These are phyloP conservation scores for Postia placenta DNA, from an alignment of 768 basidiomycete genomes.

Conservation along the genomic window DNA sequence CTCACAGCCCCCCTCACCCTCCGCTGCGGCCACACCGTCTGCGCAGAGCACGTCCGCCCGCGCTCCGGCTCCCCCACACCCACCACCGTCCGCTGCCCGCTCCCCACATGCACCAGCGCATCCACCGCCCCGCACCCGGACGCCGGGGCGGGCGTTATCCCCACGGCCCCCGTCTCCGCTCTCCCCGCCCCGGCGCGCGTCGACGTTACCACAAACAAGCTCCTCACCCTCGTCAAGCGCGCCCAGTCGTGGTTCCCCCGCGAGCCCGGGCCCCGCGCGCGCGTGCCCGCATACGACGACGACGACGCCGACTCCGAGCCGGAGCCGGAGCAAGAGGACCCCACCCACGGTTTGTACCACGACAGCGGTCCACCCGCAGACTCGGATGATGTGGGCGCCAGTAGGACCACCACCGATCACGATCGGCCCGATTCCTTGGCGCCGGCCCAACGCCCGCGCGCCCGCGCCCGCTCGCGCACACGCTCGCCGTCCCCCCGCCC, in stretches of 20 bases:
- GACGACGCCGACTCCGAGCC: constrained; percentile 23
- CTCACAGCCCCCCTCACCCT: constrained; percentile 50
- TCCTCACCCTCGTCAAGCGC: constrained; percentile 39
- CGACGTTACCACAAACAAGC: constrained; percentile 56
- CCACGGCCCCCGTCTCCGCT: constrained; percentile 20
- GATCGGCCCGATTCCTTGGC: not conserved
- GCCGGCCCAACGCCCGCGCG: not conserved
- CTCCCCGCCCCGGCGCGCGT: constrained; percentile 17
- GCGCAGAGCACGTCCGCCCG: constrained; percentile 33
- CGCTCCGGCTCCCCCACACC: constrained; percentile 10
- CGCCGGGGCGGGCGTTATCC: constrained; percentile 23
- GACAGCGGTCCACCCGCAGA: not conserved
- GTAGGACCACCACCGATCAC: not conserved
- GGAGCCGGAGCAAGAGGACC: constrained; percentile 22
- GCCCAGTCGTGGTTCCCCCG: constrained; percentile 6
- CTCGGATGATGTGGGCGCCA: not conserved
- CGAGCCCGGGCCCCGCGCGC: not conserved
- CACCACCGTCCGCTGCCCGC: constrained; percentile 22
- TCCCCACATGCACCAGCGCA: constrained; percentile 28
- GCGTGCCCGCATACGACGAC: constrained; percentile 10
- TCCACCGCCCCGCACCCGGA: constrained; percentile 24
- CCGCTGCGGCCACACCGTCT: constrained; percentile 81
- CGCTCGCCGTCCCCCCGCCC: constrained; percentile 16
- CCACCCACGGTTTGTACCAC: constrained; percentile 13
- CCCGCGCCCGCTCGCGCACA: constrained; percentile 6